Base-by-base conservation (phyloP, 129 eudicot genomes). In the Saposhnikovia divaricata region DNA sequence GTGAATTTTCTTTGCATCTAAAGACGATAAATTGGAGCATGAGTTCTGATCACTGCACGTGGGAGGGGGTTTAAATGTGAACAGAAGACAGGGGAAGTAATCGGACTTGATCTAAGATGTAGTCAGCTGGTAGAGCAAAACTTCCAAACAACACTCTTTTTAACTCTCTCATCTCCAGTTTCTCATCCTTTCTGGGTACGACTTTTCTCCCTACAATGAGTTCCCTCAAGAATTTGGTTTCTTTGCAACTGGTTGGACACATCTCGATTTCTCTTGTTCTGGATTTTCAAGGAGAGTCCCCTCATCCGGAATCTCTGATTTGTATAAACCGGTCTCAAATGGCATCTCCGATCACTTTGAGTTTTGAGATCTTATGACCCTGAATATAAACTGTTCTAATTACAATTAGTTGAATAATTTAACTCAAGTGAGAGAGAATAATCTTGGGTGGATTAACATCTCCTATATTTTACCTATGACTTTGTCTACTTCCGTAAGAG, bases 401-500 rank as follows among this genome's bases (percentile, higher is more conserved):
- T 37, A 23, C 37, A 31, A 31, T 1, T 31, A 78, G 51, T 31
- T 86, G 43, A 81, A 6, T 23, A 81, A 86, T 53, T 77, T 37
- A 23, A 80, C 34, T 31, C 19, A 6, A 37, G 37, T 86, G 45
- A 50, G 69, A 63, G 82, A 72, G n/a, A 74, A 83, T 57, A 74
- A 65, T 9, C 85, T 83, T 70, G 1, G 3, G 0, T 9, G 0
- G 43, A 74, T 83, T 51, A 12, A 45, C 12, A 83, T 78, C 31
- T 16, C 57, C 40, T 77, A 61, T 4, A 37, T 18, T 39, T 69
- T 83, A 40, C 87, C 86, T 9, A 4, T 12, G 4, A 83, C 75
- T 37, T 3, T 83, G 6, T 83, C 89, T 19, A 79, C 34, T 31
- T 77, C 80, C 18, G 44, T 86, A 42, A 38, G 70, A 38, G 46